Base-by-base conservation (phyloP, 805 yeast species). In the Candida gorgasii region DNA sequence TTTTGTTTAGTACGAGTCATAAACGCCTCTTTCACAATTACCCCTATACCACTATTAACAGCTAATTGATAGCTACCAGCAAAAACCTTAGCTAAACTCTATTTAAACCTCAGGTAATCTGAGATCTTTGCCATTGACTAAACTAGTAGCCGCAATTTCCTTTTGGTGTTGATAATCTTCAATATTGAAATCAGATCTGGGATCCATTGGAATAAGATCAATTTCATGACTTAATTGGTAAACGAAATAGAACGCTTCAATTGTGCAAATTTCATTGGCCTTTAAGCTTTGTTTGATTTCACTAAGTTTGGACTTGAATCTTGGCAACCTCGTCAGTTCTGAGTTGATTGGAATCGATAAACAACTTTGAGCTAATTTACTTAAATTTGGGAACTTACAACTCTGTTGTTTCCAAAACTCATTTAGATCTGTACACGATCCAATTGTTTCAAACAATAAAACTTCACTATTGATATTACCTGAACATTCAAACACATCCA, bases 381-480 rank as follows among this genome's bases (percentile, higher is more conserved):
- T 46, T 8, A 59, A 34, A 8, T 41, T 47, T 4, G 57, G 50
- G 33, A 43, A 58, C 26, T 45, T 48, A 7, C n/a, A n/a, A 4
- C 41, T 35, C 34, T 52, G 47, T 3, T n/a, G 20, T 20, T 45
- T 36, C 65, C 66, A 60, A 41, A 54, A 60, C 9, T 48, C 36
- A 19, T 51, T 29, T 9, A 39, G 26, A 15, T 39, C 13, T 3
- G 9, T 11, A 5, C 47, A 43, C 2, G 48, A 42, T 6, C 53
- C 52, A 8, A 53, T 51, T 4, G 59, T 53, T 44, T 61, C 66
- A 45, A 57, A 61, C 13, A 36, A 35, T 35, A 56, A 47, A 27
- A 60, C 54, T 47, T 61, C 66, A 26, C 49, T 52, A 22, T 53
- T 52, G 2, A 59, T 45, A 23, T 48, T 58, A 5, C 64, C 65